Evolutionary conservation across 345 rosid genomes (phyloP).

Genomic region (Aquilaria malaccensis): DNA sequence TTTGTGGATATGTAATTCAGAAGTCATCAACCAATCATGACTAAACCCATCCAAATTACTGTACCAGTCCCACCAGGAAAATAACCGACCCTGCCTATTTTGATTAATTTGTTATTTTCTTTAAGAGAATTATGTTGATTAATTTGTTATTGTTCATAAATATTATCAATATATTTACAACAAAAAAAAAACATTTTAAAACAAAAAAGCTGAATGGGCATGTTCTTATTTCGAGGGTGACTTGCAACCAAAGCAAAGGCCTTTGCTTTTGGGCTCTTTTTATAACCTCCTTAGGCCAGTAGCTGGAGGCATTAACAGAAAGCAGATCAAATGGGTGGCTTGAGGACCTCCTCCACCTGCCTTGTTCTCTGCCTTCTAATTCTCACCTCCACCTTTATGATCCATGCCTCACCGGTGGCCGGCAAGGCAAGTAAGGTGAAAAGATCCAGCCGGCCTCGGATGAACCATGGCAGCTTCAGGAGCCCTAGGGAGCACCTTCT

Average conservation of each 20-base stretch:
- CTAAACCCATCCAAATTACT: too few species aligned
- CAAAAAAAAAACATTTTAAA: too few species aligned
- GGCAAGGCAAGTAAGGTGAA: background rate
- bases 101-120: too few species aligned
- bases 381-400: slow-evolving; percentile 13
- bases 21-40: too few species aligned
- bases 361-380: slow-evolving; percentile 21
- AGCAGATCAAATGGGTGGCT: slow-evolving; percentile 9
- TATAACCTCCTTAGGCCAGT: slow-evolving; percentile 1
- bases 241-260: slow-evolving; percentile 22
- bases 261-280: background rate
- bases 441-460: background rate
- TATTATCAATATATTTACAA: too few species aligned
- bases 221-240: slow-evolving; percentile 1
- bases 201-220: too few species aligned
- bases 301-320: background rate
- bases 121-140: too few species aligned
- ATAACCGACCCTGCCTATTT: too few species aligned
- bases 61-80: too few species aligned
- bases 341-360: slow-evolving; percentile 13
- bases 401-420: slow-evolving; percentile 9
- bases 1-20: too few species aligned
- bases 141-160: too few species aligned
- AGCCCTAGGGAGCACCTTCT: slow-evolving; percentile 32
- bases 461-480: slow-evolving; percentile 37